Base-by-base conservation (phyloP, 192 early-diverging fungal species). In the Gigaspora rosea region DNA sequence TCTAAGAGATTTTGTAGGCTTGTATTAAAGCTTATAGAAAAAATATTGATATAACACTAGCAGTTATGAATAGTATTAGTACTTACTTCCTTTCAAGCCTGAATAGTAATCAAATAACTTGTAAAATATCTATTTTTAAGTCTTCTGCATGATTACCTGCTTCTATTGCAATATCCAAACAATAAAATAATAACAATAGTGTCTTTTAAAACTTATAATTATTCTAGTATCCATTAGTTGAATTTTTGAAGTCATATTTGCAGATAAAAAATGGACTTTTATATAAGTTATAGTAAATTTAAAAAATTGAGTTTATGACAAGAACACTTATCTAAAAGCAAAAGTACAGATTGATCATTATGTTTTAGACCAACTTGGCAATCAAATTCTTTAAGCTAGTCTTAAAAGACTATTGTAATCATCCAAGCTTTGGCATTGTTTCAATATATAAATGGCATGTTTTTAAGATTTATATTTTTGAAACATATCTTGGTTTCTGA, bases 301-400 rank as follows among this genome's bases (percentile, higher is more conserved):
- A 76, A 47, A 64, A 10, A 20, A 49, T 51, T 11, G 3, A 64
- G 10, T 50, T 51, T 65, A 22, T 76, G 57, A 70, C 76, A 69
- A 16, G 52, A 2, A 61, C 51, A 78, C 46, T 78, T 70, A 41
- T 78, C 66, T 16, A 69, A 27, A 35, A 76, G 3, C 32, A 78
- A 41, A 33, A 78, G 56, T 1, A 54, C 33, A 36, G 0, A 18
- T 78, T 54, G 50, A 3, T 33, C 41, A 50, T 32, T 12, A 70
- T 78, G 66, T 36, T 70, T 70, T 57, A 16, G 8, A 13, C 5
- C 3, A 69, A 78, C 49, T 56, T 78, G 7, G 2, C 1, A 6
- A 57, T 78, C 51, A 69, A 78, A 78, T 20, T 78, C n/a, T 16
- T 57, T 10, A 15, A 78, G 16, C 35, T 51, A 78, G 9, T 77